A percentile compares a stretch with the other conserved stretches of the same genome.
phyloP scores from a whole-genome alignment of 495 filamentous ascomycete genomes.

The Penicillium bialowiezense region DNA sequence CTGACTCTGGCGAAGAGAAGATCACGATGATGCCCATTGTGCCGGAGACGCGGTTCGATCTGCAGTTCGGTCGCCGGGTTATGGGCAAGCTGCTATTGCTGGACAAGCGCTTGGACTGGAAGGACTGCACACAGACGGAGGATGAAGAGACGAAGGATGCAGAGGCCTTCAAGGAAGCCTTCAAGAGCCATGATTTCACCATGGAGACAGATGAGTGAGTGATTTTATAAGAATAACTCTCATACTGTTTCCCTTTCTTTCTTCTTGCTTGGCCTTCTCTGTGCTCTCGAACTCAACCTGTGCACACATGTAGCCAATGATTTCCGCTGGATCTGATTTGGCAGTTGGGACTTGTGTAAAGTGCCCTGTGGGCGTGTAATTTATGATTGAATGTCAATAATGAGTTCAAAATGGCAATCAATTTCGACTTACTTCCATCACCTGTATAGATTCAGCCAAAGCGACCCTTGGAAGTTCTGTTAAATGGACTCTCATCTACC shows the following conservation, averaged over 20 bases:
- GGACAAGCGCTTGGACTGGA: slow-evolving; percentile 74
- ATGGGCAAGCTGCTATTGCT: slow-evolving; percentile 82
- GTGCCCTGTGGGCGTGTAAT: background rate
- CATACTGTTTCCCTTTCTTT: background rate
- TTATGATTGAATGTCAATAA: slow-evolving; percentile 6
- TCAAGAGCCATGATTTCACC: slow-evolving; percentile 80
- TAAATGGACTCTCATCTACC: too few relatives aligned
- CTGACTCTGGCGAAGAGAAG: slow-evolving; percentile 32
- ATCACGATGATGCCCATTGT: slow-evolving; percentile 51
- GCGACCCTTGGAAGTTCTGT: too few relatives aligned
- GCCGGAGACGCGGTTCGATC: slow-evolving; percentile 54
- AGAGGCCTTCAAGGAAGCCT: slow-evolving; percentile 78
- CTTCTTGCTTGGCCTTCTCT: background rate
- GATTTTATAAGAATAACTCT: background rate
- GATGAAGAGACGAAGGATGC: slow-evolving; percentile 78
- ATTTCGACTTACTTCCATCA: too few relatives aligned
- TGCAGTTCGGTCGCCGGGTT: slow-evolving; percentile 72
- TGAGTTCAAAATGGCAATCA: background rate
- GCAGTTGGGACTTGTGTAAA: background rate
- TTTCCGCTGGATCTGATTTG: too few relatives aligned
- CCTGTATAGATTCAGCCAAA: too few relatives aligned
- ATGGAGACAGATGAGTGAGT: slow-evolving; percentile 28
- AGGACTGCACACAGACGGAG: slow-evolving; percentile 71
- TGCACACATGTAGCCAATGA: too few relatives aligned
- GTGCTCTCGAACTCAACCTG: too few relatives aligned